A percentile compares a stretch with the other conserved stretches of the same genome.
Evolutionary conservation across 73 alveolate genomes (phyloP).

Genomic region (Paramecium primaurelia): DNA sequence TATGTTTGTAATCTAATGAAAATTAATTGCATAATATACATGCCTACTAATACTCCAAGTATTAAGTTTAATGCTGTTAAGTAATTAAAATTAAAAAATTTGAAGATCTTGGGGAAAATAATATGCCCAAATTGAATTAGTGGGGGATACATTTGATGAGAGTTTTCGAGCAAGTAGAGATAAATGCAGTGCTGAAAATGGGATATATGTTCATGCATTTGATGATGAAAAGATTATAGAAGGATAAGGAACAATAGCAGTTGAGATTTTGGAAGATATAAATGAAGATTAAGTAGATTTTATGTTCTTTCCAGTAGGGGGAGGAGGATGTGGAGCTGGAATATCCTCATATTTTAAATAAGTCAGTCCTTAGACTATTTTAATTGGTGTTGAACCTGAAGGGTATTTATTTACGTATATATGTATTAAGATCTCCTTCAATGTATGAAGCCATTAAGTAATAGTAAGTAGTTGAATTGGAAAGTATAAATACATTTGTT

Average conservation of each 20-base stretch:
- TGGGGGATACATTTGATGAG: conserved; percentile 73
- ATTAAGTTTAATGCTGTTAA: conserved; percentile 61
- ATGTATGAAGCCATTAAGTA: conserved; percentile 40
- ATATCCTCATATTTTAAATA: conserved; percentile 39
- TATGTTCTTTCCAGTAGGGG: conserved; percentile 54
- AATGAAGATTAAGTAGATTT: conserved; percentile 20
- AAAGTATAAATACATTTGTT: conserved; percentile 46
- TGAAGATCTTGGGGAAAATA: conserved; percentile 63
- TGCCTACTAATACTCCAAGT: conserved; percentile 73
- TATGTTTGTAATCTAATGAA: conserved; percentile 52
- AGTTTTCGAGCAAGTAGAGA: conserved; percentile 55
- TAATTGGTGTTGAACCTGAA: conserved; percentile 51
- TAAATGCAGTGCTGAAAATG: conserved; percentile 47
- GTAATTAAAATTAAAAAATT: neutral
- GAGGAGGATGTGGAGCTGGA: conserved; percentile 59
- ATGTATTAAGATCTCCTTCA: conserved; percentile 39
- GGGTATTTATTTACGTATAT: neutral
- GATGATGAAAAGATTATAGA: conserved; percentile 70
- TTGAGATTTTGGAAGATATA: conserved; percentile 67
- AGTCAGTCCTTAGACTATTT: conserved; percentile 42
- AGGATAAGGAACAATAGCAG: conserved; percentile 74
- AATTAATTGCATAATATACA: conserved; percentile 53
- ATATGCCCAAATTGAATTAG: conserved; percentile 47
- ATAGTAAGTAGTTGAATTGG: conserved; percentile 16
- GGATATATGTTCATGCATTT: conserved; percentile 66